Base-by-base conservation (phyloP, 257 asterid genomes). In the Solanum chilense region DNA sequence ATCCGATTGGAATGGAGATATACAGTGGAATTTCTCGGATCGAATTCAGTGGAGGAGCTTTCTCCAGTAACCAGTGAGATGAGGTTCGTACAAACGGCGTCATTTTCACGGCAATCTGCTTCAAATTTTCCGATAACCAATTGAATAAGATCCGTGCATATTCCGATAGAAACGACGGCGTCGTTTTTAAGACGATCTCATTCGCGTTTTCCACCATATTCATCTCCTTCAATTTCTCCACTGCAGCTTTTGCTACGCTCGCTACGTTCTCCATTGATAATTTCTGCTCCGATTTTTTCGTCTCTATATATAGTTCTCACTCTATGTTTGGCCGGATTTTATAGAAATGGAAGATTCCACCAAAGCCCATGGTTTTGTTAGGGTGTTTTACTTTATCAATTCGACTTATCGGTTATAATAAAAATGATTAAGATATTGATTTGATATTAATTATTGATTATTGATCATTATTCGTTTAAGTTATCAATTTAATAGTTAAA, bases 181-280 rank as follows among this genome's bases (percentile, higher is more conserved):
- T 8, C 16, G 83, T 7, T 44, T 9, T 42, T 25, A 7, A n/a
- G 69, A 89, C 49, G 20, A 80, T 45, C 7, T 62, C 86, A 66
- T 70, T 86, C 2, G 71, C 68, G 66, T 87, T 62, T 58, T 71
- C 89, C 23, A 74, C 71, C 12, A 76, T 42, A 13, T 76, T 76
- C 20, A 87, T 74, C 31, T 89, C 85, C 88, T 87, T 85, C 83
- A 89, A 44, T 84, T 87, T 89, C 68, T 87, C 88, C 56, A 12
- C n/a, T 84, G 77, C 62, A 75, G 78, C 69, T 23, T 47, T 39
- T 45, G 35, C 10, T 8, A 45, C 16, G 10, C 75, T 49, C n/a
- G 58, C 85, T 11, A 86, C 1, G 42, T 76, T 35, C 39, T 35
- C 39, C 39, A 35, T 35, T 35, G 39, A 35, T 35, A 35, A 35